Conservation (phyloP, 2,329 filamentous ascomycete genomes). For the Cladosporium sp. region DNA sequence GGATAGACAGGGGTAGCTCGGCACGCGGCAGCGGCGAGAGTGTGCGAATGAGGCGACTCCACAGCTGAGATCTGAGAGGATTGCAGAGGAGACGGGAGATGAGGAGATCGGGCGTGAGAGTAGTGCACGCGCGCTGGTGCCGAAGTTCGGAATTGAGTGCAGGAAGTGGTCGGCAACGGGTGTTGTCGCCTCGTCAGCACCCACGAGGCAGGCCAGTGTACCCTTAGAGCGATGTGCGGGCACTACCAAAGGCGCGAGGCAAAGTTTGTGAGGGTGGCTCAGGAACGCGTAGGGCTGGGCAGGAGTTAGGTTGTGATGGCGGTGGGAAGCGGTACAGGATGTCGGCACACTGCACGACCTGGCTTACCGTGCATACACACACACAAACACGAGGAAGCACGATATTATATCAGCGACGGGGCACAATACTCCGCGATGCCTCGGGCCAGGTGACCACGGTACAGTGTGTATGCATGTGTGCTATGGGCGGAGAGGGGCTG, state of each 20-base stretch:
- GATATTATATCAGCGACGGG: not conserved
- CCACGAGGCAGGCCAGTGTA: not conserved
- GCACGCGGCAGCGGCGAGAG: not conserved
- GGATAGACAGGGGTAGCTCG: conserved; percentile 9
- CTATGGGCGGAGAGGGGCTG: not conserved
- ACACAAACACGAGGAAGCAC: not conserved
- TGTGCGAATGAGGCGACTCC: conserved; percentile 11
- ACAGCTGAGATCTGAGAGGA: conserved; percentile 17
- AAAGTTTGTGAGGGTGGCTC: not conserved
- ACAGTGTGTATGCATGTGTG: too few species aligned
- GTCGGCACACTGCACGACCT: not conserved
- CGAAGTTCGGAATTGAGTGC: conserved; percentile 8
- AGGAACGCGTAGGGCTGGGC: conserved; percentile 1
- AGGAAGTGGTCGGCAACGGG: not conserved
- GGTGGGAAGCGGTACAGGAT: not conserved
- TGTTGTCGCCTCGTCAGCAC: conserved; percentile 9
- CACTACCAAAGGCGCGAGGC: conserved; percentile 4
- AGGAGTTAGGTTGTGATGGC: not conserved
- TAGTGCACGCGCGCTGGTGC: conserved; percentile 7
- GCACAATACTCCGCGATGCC: not conserved
- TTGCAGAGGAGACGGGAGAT: conserved; percentile 4
- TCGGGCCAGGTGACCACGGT: not conserved
- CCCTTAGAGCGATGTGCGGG: not conserved
- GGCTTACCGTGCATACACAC: not conserved
- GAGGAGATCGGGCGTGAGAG: not conserved